Evolutionary conservation across 345 rosid species (phyloP), one percentile per base, ranked within the genome.

Genomic region (Eucalyptus sp.): DNA sequence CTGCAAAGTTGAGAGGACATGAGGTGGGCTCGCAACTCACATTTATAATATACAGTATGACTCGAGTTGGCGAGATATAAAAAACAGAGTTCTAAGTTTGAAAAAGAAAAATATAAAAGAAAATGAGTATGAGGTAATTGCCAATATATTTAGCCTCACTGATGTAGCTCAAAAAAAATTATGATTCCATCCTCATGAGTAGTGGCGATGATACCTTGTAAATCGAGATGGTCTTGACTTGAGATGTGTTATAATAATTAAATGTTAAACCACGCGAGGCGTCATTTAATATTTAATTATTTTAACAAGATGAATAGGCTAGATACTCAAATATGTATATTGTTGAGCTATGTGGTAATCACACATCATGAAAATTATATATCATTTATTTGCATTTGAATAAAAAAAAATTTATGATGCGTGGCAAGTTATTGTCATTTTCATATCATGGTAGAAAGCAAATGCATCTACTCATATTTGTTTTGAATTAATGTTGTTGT

Each of bases 191-290:
- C 29, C 13, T 56, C 62, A 56, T 56, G 29, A 24, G 27, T 56
- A 56, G 62, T 56, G 62, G 62, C 62, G 62, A 10, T 24, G 29
- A 24, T 9, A 25, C 3, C 6, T 56, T 25, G 13, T 24, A 24
- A 9, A 22, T 56, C 6, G 29, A 56, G 6, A 22, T 56, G 13
- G 6, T 24, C 29, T 24, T 24, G 3, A 6, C 5, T 56, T 56
- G 62, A 56, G 13, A 56, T 4, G 25, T 52, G 58, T 8, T 7
- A 20, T 3, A 18, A 52, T 52, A 20, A 52, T 52, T 18, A 52
- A 52, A 52, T 0, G 10, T 52, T 52, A 52, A 52, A 52, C 0
- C 58, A 52, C 1, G 4, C 2, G 3, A 7, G 2, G 10, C 4
- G 2, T 52, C 1, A 52, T 52, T 3, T 52, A 7, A 52, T 7